phyloP scores from a whole-genome alignment of 1,139 yeast genomes.

The Blastobotrys arbuscula region DNA sequence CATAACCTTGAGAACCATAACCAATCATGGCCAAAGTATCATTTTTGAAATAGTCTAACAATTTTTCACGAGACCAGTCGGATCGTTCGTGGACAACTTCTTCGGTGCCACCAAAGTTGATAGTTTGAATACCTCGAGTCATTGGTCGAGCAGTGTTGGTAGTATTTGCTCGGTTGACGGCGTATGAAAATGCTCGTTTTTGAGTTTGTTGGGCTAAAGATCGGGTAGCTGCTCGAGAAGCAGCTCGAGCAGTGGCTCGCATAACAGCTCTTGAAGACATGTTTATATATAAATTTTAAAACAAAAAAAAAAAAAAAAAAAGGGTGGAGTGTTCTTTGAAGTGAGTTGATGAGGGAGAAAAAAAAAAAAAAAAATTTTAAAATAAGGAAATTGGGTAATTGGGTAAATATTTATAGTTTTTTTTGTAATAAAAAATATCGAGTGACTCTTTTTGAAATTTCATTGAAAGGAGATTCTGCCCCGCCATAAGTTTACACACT shows the following conservation, averaged over 20 bases:
- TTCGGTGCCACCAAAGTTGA: slow-evolving; percentile 93
- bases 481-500: background rate
- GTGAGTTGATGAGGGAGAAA: no score
- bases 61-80: slow-evolving; percentile 99
- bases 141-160: slow-evolving; percentile 17
- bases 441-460: background rate
- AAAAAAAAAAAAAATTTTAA: slow-evolving; percentile 2
- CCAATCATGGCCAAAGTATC: slow-evolving; percentile 97
- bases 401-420: slow-evolving; percentile 6
- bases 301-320: no score
- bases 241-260: slow-evolving; percentile 24
- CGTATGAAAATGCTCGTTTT: slow-evolving; percentile 22
- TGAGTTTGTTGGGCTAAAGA: slow-evolving; percentile 19
- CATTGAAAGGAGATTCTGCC: no score
- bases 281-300: no score
- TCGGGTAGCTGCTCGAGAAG: slow-evolving; percentile 24
- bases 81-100: slow-evolving; percentile 97
- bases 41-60: slow-evolving; percentile 92
- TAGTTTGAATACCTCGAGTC: slow-evolving; percentile 84
- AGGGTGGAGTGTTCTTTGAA: background rate
- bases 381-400: background rate
- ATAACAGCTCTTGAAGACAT: slow-evolving; percentile 16
- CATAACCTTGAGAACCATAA: slow-evolving; percentile 99
- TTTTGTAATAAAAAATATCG: background rate
- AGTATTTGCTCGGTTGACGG: slow-evolving; percentile 23